phyloP scores from a whole-genome alignment of 768 basidiomycete genomes.

The Trametopsis cervina region DNA sequence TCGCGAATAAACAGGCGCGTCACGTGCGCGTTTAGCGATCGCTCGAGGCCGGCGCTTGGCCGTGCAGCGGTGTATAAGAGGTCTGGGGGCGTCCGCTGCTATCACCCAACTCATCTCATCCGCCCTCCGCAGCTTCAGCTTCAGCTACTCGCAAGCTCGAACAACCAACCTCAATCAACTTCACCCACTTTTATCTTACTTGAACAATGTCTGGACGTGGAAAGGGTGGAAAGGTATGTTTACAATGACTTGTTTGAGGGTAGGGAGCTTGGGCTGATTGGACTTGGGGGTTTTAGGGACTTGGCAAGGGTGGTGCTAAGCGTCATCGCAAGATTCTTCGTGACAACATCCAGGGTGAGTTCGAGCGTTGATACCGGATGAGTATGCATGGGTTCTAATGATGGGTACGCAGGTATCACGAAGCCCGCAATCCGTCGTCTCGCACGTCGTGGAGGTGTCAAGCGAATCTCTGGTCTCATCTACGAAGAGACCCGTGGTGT shows the following conservation, averaged over 20 bases:
- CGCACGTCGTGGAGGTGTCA: slow-evolving; percentile 61
- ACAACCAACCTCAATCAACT: too few species aligned
- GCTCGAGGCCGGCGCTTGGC: too few species aligned
- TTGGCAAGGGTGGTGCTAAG: too few species aligned
- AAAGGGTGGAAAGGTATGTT: slow-evolving; percentile 65
- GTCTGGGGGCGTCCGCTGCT: neutral
- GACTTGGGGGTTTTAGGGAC: slow-evolving; percentile 62
- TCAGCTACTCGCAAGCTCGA: too few species aligned
- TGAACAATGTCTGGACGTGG: slow-evolving; percentile 65
- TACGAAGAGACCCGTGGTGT: too few species aligned
- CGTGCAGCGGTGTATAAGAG: too few species aligned
- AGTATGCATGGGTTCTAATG: slow-evolving; percentile 26
- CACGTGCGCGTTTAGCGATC: slow-evolving; percentile 14
- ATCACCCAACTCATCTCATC: slow-evolving; percentile 1
- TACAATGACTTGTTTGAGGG: neutral
- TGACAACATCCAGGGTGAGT: slow-evolving; percentile 72
- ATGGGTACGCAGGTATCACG: slow-evolving; percentile 37
- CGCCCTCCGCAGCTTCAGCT: slow-evolving; percentile 6
- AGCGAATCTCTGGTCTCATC: slow-evolving; percentile 52
- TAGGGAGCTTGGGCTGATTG: neutral
- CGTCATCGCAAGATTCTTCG: slow-evolving; percentile 77
- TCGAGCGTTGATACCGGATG: neutral
- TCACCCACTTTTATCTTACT: slow-evolving; percentile 4
- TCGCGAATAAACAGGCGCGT: slow-evolving; percentile 20
- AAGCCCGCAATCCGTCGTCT: slow-evolving; percentile 60